These are phyloP conservation scores for Alternaria tenuissima DNA, from an alignment of 2,329 filamentous ascomycete genomes.

Conservation along the genomic window DNA sequence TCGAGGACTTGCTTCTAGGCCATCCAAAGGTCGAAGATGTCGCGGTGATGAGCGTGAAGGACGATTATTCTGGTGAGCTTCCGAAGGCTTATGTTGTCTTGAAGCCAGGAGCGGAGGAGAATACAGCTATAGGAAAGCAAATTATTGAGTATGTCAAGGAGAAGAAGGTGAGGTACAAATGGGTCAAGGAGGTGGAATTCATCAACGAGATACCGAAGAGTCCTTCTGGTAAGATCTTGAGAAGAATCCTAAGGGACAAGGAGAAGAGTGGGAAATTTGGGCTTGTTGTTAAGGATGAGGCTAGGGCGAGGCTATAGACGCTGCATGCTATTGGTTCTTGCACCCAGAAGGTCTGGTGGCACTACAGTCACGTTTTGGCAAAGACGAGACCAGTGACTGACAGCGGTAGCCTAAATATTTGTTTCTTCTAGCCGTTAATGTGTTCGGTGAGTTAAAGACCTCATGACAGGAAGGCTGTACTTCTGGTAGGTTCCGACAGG, in stretches of 20 bases:
- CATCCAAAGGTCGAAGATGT: conserved; percentile 65
- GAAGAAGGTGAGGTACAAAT: conserved; percentile 59
- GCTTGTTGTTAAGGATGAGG: conserved; percentile 27
- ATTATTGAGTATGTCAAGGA: conserved; percentile 54
- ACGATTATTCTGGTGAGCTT: conserved; percentile 62
- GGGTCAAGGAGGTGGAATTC: conserved; percentile 57
- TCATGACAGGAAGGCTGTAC: no score
- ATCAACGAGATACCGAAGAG: conserved; percentile 59
- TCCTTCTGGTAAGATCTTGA: conserved; percentile 58
- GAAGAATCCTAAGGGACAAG: conserved; percentile 55
- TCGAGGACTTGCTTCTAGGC: conserved; percentile 69
- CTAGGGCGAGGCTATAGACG: conserved; percentile 42
- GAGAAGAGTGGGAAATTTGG: conserved; percentile 48
- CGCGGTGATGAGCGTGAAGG: conserved; percentile 62
- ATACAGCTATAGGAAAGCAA: conserved; percentile 48
- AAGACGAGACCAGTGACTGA: no score
- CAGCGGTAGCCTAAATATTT: no score
- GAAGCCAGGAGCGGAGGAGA: conserved; percentile 44
- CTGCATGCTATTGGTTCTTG: no score
- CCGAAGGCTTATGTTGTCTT: conserved; percentile 57
- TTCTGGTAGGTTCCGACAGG: no score
- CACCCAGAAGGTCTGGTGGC: no score
- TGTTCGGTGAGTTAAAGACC: no score
- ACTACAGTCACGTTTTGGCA: no score
- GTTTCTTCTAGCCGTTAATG: no score